Base-by-base conservation (phyloP, 2,329 filamentous ascomycete species). In the Leptodontidium sp. region DNA sequence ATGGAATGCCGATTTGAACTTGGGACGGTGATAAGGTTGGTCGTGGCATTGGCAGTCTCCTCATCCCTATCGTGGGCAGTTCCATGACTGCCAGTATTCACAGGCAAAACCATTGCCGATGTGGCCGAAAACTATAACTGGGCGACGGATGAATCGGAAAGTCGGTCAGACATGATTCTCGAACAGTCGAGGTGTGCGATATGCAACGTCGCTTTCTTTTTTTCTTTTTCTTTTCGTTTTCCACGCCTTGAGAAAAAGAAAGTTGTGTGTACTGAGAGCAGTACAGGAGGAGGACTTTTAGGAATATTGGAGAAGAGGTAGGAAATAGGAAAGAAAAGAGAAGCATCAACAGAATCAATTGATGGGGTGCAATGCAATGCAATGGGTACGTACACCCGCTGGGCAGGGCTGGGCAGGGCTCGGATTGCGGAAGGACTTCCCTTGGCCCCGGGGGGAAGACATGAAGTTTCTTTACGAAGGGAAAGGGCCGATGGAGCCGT, bases 1-100 rank as follows among this genome's bases (percentile, higher is more conserved):
- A 72, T 73, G 29, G 72, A 73, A 49, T 70, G 65, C 45, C 72
- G 59, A 26, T 50, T 61, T 50, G 71, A 52, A 49, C 53, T 63
- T 15, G 43, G 62, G 66, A 49, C 17, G 45, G 59, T 50, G 49
- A 57, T 29, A 9, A 63, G 35, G 17, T 38, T 24, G 62, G 12
- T 67, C 35, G 40, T 24, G 29, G n/a, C 52, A 52, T 43, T 32
- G 32, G n/a, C 32, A 24, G 12, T 61, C 43, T 57, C 61, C 45
- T 47, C 15, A 7, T 43, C 26, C 12, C n/a, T 38, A 45, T n/a
- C 12, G 29, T 21, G 17, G 61, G 53, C 59, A 66, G 50, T 40
- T 63, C 59, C 68, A 72, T 70, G 38, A 62, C 65, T 67, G 66
- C 58, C 55, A 52, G 35, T 59, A 29, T 55, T 38, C 38, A 50